Base-by-base conservation (phyloP, 495 filamentous ascomycete species). In the Antarctomyces pellizariae region DNA sequence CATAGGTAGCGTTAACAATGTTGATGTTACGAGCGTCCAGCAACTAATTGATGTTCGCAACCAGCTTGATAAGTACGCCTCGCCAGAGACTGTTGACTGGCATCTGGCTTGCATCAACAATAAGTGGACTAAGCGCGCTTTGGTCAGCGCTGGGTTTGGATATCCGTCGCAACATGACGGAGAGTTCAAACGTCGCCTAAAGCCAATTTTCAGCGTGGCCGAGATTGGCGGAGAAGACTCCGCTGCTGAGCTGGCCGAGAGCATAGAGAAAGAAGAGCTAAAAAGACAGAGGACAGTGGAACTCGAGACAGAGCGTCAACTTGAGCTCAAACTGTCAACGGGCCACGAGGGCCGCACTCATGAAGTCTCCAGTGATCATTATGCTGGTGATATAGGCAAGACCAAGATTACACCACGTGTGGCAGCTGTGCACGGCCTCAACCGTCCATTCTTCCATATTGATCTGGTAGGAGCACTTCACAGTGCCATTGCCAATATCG, bases 21-120 rank as follows among this genome's bases (percentile, higher is more conserved):
- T 93, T 26, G 86, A 97, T 38, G 67, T 90, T 30, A 93, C 86
- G 1, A 90, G 80, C 0, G 64, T 93, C 1, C 86, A 97, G 53
- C 75, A 86, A 46, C 55, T 97, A 20, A 91, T 97, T 48, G 86
- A 97, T 39, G 79, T 97, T 2, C 82, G 86, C 46, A 97, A 95
- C 48, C 89, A 95, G 45, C 68, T 97, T 12, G 86, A 95, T 47
- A 62, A 71, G 8, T 91, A 92, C 45, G 64, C 78, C 9, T 49
- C 72, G 0, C 86, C 86, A 0, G 72, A 82, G 7, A 55, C 64
- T 4, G 82, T 97, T 4, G 80, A 97, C 41, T 95, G 86, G 82
- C 86, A 97, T 47, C 73, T 97, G 35, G 78, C 82, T 7, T 72
- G 72, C 50, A 76, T 97, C 57, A 84, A 71, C 56, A 95, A 91